Evolutionary conservation across 768 basidiomycete genomes (phyloP), one percentile per base, ranked within the genome.

Genomic region (Lentinula aciculospora): DNA sequence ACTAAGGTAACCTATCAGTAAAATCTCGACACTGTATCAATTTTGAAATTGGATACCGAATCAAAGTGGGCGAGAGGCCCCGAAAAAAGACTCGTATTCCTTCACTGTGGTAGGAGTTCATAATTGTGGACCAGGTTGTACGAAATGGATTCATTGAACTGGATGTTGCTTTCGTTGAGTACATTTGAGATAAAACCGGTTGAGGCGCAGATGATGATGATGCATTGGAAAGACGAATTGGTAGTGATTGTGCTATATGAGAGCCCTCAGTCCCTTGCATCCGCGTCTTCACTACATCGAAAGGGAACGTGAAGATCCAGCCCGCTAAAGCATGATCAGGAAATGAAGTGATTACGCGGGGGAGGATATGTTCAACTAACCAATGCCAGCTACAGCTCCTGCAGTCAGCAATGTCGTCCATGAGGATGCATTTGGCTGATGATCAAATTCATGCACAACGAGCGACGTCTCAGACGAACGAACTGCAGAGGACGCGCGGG

Each of bases 231-330:
- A 23, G 23, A 15, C 56, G 50, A 50, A 44, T 44, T 10, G n/a
- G 36, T 21, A n/a, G 19, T 47, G 46, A 34, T 23, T 23, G 21
- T 36, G 46, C 5, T 39, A 29, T n/a, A 1, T 45, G 34, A n/a
- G 56, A 39, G 29, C 25, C 17, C 39, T 50, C 45, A 10, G 36
- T 15, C 55, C 82, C 82, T 69, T 97, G 94, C 63, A 94, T 82
- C 4, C 93, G 83, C 13, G 94, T 95, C 73, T 97, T 96, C 60
- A 95, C 79, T 3, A 94, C 88, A 65, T 97, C 94, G 56, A 94
- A 75, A 2, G 92, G 92, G 68, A 96, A 97, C 1, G 93, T 95
- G 2, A 74, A 76, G 0, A 85, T 36, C 92, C 92, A 95, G 8
- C 89, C 89, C 8, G 79, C 79, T 79, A 47, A 4, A 21, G 32